A percentile compares a stretch with the other conserved stretches of the same genome.
phyloP scores from a whole-genome alignment of 768 basidiomycete genomes.

The Termitomyces bulborhizus region DNA sequence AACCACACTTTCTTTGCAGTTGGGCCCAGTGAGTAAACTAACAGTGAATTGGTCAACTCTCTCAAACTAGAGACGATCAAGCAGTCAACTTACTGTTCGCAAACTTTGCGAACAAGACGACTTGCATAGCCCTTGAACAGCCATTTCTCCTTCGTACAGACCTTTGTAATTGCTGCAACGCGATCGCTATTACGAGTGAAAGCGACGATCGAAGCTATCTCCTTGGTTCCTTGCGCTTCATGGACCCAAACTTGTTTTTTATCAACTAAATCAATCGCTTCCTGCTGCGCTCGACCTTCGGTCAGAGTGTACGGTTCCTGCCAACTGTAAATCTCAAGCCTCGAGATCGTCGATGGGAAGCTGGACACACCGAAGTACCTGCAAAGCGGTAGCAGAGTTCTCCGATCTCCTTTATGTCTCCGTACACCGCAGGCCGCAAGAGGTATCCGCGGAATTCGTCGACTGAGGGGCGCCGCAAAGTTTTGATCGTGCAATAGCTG shows the following conservation, averaged over 20 bases:
- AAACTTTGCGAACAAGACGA: slow-evolving; percentile 53
- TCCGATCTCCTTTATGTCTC: slow-evolving; percentile 36
- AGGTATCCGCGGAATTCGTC: slow-evolving; percentile 22
- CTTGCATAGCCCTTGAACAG: slow-evolving; percentile 53
- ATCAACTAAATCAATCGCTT: slow-evolving; percentile 45
- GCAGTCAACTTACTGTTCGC: slow-evolving; percentile 37
- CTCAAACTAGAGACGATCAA: background rate
- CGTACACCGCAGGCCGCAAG: slow-evolving; percentile 35
- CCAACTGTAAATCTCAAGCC: background rate
- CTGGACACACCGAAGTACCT: slow-evolving; percentile 43
- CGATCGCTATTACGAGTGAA: slow-evolving; percentile 53
- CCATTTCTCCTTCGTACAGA: slow-evolving; percentile 53
- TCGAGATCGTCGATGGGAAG: background rate
- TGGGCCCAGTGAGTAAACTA: slow-evolving; percentile 21
- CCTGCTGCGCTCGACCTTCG: slow-evolving; percentile 31
- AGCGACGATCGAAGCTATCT: slow-evolving; percentile 62
- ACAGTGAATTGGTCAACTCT: slow-evolving; percentile 12
- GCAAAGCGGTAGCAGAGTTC: slow-evolving; percentile 53
- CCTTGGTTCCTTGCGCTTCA: slow-evolving; percentile 27
- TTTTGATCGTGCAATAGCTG: slow-evolving; percentile 43
- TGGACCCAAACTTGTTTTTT: slow-evolving; percentile 56
- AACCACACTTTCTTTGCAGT: slow-evolving; percentile 41
- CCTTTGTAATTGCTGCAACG: slow-evolving; percentile 66
- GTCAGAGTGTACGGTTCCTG: slow-evolving; percentile 51
- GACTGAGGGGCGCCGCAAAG: slow-evolving; percentile 24